Evolutionary conservation across 73 alveolate species (phyloP), one percentile per base, ranked within the genome.

Genomic region (Stentor roeselii): DNA sequence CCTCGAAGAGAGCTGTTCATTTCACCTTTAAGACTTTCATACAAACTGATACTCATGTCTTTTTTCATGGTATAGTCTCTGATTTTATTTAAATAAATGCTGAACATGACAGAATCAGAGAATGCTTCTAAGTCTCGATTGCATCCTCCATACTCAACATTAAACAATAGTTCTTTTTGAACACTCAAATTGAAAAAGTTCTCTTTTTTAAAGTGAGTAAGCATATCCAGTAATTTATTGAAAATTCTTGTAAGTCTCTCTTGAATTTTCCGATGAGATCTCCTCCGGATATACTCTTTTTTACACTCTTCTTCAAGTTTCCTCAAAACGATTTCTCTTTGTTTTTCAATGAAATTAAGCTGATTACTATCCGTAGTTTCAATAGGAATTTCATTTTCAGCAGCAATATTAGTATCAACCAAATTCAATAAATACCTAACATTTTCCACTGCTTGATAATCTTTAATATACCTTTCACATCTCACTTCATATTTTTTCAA

Each of bases 41-140:
- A 67, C n/a, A 67, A 32, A 21, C 34, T 32, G 41, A 67, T 67
- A 67, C 42, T 27, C 80, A 67, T 67, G 37, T 21, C 37, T 2
- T 67, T 67, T 40, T 67, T 67, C 27, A 34, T 21, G 21, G 80
- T 67, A 32, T 67, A 67, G 37, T 67, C 80, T 67, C 80, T 67
- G 80, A 67, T 67, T 67, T 67, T 67, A 32, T 67, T 67, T 21
- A 67, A 11, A 2, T 30, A 67, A 0, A 67, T 67, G 1, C 42
- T 27, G 2, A 21, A 67, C 37, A 67, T 67, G 0, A 67, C 80
- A 1, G 80, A 67, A 32, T 67, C 80, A 67, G 80, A 67, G 34
- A 67, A 67, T 2, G 15, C 34, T 2, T 67, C 80, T 21, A 67
- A 32, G 42, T 67, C 80, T 67, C 80, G n/a, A 32, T 67, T 67